phyloP scores from a whole-genome alignment of 176 grass and related monocot species.

The Pharus latifolius region DNA sequence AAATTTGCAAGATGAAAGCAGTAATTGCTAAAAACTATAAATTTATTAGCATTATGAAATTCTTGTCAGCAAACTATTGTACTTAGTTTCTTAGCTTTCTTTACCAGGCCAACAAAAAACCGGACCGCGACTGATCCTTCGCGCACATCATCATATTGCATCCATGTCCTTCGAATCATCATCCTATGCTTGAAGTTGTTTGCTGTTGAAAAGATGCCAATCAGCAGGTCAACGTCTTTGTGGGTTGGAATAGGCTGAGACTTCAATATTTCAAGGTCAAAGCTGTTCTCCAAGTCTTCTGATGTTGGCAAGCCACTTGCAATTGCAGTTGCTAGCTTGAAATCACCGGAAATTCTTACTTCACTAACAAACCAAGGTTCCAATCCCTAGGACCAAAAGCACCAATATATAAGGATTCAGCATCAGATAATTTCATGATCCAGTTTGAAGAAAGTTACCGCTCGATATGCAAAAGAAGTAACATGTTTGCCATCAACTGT shows the following conservation, averaged over 20 bases:
- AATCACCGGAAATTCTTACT: slow-evolving; percentile 64
- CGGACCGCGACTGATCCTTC: slow-evolving; percentile 44
- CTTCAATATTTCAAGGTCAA: slow-evolving; percentile 59
- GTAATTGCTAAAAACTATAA: background rate
- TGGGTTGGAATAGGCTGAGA: slow-evolving; percentile 38
- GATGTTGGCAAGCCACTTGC: slow-evolving; percentile 81
- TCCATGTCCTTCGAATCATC: slow-evolving; percentile 87
- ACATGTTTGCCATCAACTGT: slow-evolving; percentile 75
- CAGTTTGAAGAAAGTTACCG: slow-evolving; percentile 40
- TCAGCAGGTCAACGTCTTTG: slow-evolving; percentile 67
- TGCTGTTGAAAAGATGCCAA: slow-evolving; percentile 91
- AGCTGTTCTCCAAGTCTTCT: slow-evolving; percentile 53
- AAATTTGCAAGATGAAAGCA: background rate
- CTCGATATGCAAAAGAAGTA: slow-evolving; percentile 65
- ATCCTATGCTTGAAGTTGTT: slow-evolving; percentile 96
- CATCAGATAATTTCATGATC: slow-evolving; percentile 6
- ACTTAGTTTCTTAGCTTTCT: background rate
- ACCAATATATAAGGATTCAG: background rate
- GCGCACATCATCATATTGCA: slow-evolving; percentile 73
- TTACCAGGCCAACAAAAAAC: slow-evolving; percentile 96
- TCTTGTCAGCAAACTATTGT: background rate
- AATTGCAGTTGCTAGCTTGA: slow-evolving; percentile 69
- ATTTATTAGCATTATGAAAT: background rate
- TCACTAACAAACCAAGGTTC: slow-evolving; percentile 77
- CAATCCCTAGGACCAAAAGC: slow-evolving; percentile 46